Conservation (phyloP, 371 early-diverging fungal species). For the Synchytrium microbalum region DNA sequence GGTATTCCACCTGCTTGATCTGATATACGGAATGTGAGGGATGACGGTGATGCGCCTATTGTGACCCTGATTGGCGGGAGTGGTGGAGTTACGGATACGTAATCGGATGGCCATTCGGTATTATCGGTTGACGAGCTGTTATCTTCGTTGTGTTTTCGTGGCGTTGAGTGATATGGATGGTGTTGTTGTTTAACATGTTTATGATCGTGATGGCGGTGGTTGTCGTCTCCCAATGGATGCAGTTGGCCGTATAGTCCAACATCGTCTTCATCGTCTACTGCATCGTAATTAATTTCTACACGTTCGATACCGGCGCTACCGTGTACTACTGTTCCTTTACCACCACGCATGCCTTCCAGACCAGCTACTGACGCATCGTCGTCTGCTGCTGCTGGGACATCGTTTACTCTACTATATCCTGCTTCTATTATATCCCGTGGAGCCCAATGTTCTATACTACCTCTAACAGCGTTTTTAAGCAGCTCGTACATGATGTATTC, state of each 20-base stretch:
- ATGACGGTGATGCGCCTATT: slow-evolving; percentile 65
- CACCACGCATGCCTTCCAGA: slow-evolving; percentile 23
- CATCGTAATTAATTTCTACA: no score
- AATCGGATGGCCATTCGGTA: neutral
- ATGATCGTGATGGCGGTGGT: slow-evolving; percentile 6
- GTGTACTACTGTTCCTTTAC: slow-evolving; percentile 17
- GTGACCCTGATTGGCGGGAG: slow-evolving; percentile 79
- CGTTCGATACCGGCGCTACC: neutral
- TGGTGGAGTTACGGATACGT: slow-evolving; percentile 14
- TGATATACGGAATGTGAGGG: slow-evolving; percentile 77
- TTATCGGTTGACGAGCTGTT: no score
- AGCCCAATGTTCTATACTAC: slow-evolving; percentile 63
- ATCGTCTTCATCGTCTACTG: neutral
- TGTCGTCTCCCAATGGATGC: slow-evolving; percentile 2
- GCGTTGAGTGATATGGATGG: neutral
- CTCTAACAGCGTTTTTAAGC: slow-evolving; percentile 85
- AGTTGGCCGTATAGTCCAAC: neutral
- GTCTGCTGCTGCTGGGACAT: neutral
- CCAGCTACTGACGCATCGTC: neutral
- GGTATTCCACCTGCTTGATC: slow-evolving; percentile 93
- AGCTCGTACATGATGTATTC: slow-evolving; percentile 92
- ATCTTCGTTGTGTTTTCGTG: no score
- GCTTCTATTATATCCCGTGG: neutral
- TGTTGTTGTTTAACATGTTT: neutral
- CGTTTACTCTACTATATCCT: slow-evolving; percentile 26